Conservation (phyloP, 306 rosid genomes). For the Ammopiptanthus mongolicus region DNA sequence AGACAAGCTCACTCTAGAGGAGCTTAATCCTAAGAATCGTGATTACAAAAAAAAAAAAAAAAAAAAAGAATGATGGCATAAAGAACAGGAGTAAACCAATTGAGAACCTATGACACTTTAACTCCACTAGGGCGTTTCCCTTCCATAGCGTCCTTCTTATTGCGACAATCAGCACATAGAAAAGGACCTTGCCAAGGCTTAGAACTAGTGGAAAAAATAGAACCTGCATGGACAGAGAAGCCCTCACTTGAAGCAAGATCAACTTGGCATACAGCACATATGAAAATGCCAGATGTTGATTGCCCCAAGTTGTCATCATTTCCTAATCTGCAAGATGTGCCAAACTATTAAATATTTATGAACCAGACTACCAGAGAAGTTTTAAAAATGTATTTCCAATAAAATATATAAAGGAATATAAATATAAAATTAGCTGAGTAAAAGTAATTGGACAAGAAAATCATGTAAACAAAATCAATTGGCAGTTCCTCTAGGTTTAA, state of each 20-base stretch:
- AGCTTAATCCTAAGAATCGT: slow-evolving; percentile 5
- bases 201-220: slow-evolving; percentile 82
- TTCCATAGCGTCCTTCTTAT: slow-evolving; percentile 98
- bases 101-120: slow-evolving; percentile 53
- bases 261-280: slow-evolving; percentile 90
- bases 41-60: slow-evolving; percentile 29
- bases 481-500: too few relatives aligned
- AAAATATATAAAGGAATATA: background rate
- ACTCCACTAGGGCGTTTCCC: slow-evolving; percentile 93
- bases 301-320: slow-evolving; percentile 59
- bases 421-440: background rate
- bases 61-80: slow-evolving; percentile 20
- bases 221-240: slow-evolving; percentile 88
- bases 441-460: background rate
- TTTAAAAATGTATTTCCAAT: background rate
- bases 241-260: slow-evolving; percentile 91
- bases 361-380: background rate
- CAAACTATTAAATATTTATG: background rate
- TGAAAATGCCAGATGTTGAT: slow-evolving; percentile 73
- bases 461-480: background rate
- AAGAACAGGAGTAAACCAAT: slow-evolving; percentile 26
- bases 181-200: slow-evolving; percentile 99
- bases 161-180: slow-evolving; percentile 77
- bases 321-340: slow-evolving; percentile 61
- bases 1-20: too few relatives aligned